Percentiles rank a stretch among this genome's conserved stretches.
These are phyloP conservation scores for Clonostachys sp. DNA, from an alignment of 2,329 filamentous ascomycete genomes.

Conservation along the genomic window DNA sequence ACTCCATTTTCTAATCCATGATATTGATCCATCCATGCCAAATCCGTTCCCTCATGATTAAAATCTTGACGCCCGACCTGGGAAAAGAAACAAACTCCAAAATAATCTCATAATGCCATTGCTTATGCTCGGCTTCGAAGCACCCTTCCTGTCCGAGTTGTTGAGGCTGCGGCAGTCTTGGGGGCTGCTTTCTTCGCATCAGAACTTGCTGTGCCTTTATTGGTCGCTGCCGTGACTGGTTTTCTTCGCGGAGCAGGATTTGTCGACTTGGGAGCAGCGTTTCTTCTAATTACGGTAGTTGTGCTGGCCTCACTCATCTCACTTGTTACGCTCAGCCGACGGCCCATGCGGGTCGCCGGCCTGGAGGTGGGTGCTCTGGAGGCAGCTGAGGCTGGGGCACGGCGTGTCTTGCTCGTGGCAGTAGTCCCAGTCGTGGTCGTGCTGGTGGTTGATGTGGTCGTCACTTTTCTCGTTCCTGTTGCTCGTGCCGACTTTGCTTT, in stretches of 20 bases:
- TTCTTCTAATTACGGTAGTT: slow-evolving; percentile 59
- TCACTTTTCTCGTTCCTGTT: slow-evolving; percentile 39
- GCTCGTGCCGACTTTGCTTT: slow-evolving; percentile 53
- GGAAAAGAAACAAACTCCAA: slow-evolving; percentile 1
- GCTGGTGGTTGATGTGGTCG: slow-evolving; percentile 36
- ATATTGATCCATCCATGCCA: background rate
- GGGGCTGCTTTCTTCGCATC: slow-evolving; percentile 43
- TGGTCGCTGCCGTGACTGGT: slow-evolving; percentile 45
- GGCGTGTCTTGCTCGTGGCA: slow-evolving; percentile 24
- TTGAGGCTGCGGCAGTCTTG: slow-evolving; percentile 30
- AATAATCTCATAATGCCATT: background rate
- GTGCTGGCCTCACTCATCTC: slow-evolving; percentile 61
- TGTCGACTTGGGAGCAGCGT: slow-evolving; percentile 25
- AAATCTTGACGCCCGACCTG: background rate
- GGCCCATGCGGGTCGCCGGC: slow-evolving; percentile 39
- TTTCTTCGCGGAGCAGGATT: slow-evolving; percentile 40
- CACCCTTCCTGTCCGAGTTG: slow-evolving; percentile 44
- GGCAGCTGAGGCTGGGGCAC: slow-evolving; percentile 26
- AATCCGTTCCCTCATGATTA: background rate
- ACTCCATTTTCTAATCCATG: background rate
- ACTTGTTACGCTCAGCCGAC: slow-evolving; percentile 54
- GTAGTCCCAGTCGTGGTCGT: slow-evolving; percentile 28
- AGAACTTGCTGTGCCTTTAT: slow-evolving; percentile 42
- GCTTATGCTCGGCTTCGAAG: slow-evolving; percentile 45
- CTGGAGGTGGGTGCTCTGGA: slow-evolving; percentile 26